Conservation (phyloP, 2,329 filamentous ascomycete species). For the Ascocoryne sarcoides region DNA sequence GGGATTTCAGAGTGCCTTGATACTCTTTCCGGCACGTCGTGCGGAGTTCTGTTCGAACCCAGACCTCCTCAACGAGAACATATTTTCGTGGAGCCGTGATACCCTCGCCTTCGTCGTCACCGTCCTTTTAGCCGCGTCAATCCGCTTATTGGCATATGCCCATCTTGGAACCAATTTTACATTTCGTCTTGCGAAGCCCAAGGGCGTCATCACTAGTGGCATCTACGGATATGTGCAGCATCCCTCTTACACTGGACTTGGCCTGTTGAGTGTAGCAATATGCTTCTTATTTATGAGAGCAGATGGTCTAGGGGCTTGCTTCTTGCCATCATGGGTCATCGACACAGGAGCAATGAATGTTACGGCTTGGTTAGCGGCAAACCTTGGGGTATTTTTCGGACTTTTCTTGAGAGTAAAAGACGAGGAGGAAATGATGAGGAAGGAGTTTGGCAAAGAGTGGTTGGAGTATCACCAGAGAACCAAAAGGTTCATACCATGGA, state of each 20-base stretch:
- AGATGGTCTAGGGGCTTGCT: slow-evolving; percentile 34
- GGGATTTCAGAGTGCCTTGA: slow-evolving; percentile 8
- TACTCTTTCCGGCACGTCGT: slow-evolving; percentile 9
- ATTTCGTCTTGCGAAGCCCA: slow-evolving; percentile 40
- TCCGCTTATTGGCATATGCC: slow-evolving; percentile 34
- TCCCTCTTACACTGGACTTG: slow-evolving; percentile 60
- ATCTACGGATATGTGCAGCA: slow-evolving; percentile 71
- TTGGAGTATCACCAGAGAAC: slow-evolving; percentile 39
- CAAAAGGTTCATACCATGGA: slow-evolving; percentile 39
- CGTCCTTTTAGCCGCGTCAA: slow-evolving; percentile 18
- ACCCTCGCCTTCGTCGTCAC: slow-evolving; percentile 14
- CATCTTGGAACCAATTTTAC: slow-evolving; percentile 44
- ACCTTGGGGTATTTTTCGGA: neutral
- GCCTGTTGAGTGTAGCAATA: slow-evolving; percentile 29
- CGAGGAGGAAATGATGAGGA: slow-evolving; percentile 42
- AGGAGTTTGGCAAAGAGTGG: slow-evolving; percentile 40
- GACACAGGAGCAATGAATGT: slow-evolving; percentile 6
- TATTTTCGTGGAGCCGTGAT: slow-evolving; percentile 23
- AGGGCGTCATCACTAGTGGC: slow-evolving; percentile 69
- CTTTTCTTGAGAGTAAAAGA: slow-evolving; percentile 33
- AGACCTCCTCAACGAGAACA: slow-evolving; percentile 5
- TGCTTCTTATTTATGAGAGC: slow-evolving; percentile 29
- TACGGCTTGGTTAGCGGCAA: slow-evolving; percentile 13
- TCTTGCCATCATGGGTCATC: slow-evolving; percentile 24
- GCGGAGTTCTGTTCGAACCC: slow-evolving; percentile 8